phyloP scores from a whole-genome alignment of 305 asterid genomes.

The Solanum hybrid region DNA sequence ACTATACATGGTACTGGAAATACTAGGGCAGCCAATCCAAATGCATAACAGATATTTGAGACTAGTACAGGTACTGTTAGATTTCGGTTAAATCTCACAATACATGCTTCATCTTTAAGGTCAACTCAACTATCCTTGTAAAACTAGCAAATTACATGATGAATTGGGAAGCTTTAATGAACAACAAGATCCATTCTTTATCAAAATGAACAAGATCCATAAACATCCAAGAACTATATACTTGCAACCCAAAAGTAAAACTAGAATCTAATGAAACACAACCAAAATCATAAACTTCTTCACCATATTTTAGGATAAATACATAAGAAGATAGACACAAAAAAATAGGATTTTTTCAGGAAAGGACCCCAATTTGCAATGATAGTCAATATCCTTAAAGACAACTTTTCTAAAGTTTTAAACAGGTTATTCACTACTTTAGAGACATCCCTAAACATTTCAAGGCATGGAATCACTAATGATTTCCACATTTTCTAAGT shows the following conservation, averaged over 20 bases:
- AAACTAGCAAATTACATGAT: neutral
- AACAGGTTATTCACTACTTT: neutral
- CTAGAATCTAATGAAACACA: neutral
- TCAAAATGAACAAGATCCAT: neutral
- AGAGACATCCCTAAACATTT: neutral
- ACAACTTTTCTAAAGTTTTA: neutral
- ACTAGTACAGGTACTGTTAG: neutral
- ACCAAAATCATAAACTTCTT: neutral
- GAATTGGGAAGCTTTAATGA: neutral
- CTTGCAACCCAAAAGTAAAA: neutral
- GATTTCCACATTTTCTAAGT: neutral
- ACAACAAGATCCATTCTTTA: neutral
- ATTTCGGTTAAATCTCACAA: neutral
- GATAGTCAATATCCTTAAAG: neutral
- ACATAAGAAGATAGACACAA: neutral
- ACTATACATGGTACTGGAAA: neutral
- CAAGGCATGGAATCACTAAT: neutral
- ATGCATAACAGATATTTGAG: neutral
- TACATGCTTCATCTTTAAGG: neutral
- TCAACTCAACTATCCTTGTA: neutral
- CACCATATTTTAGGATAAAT: neutral
- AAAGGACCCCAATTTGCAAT: neutral
- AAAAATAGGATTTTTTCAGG: neutral
- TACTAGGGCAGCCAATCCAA: neutral
- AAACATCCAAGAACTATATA: neutral